Evolutionary conservation across 495 filamentous ascomycete species (phyloP).

Genomic region (Neurospora sp.): DNA sequence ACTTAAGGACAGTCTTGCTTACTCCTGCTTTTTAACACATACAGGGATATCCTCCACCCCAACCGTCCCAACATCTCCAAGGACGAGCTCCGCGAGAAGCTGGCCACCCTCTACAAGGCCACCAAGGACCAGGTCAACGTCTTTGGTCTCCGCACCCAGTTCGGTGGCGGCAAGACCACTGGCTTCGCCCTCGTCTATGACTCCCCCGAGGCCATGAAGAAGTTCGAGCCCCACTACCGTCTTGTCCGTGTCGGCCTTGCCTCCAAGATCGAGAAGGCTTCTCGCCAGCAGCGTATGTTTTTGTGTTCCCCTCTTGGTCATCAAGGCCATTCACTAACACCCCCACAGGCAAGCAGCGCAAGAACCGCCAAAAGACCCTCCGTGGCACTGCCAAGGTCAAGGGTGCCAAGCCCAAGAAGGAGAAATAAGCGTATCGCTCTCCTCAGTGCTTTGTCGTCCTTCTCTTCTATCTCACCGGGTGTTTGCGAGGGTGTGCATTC

Average conservation of each 20-base stretch:
- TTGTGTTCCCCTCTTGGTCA: too few relatives aligned
- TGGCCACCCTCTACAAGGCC: constrained; percentile 92
- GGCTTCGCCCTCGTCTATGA: constrained; percentile 99
- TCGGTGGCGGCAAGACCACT: constrained; percentile 98
- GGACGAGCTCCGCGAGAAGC: constrained; percentile 92
- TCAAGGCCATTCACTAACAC: not conserved
- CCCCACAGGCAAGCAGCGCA: constrained; percentile 94
- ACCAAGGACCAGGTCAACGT: constrained; percentile 92
- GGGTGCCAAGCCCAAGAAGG: constrained; percentile 77
- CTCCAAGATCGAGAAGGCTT: constrained; percentile 87
- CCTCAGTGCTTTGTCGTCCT: constrained; percentile 16
- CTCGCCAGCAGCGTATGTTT: constrained; percentile 97
- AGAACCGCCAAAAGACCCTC: constrained; percentile 98
- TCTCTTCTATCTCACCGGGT: constrained; percentile 13
- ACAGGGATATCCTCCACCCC: constrained; percentile 98
- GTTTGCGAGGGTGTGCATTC: constrained; percentile 24
- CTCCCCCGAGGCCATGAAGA: constrained; percentile 92
- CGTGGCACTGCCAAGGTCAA: constrained; percentile 86
- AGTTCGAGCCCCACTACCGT: constrained; percentile 98
- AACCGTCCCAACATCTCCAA: constrained; percentile 96
- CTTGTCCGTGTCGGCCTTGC: constrained; percentile 85
- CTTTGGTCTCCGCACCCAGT: constrained; percentile 97
- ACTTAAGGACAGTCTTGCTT: constrained; percentile 2
- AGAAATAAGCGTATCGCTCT: constrained; percentile 37
- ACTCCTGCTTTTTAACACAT: constrained; percentile 4